Percentiles rank a stretch among this genome's conserved stretches.
These are phyloP conservation scores for Avena sativa DNA, from an alignment of 176 grass and related monocot genomes.

Conservation along the genomic window DNA sequence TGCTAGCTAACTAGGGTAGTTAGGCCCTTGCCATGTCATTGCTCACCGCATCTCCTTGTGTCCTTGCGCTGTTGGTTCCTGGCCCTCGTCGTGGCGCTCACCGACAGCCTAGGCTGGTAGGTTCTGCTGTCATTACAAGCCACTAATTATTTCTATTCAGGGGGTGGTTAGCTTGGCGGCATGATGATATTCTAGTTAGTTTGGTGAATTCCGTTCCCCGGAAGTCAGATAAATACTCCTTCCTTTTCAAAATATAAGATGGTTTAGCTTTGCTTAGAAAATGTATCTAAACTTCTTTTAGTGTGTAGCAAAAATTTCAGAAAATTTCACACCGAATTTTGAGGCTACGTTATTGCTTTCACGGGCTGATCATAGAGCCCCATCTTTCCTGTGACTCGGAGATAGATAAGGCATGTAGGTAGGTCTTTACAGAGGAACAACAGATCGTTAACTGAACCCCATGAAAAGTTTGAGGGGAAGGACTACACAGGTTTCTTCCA, in stretches of 20 bases:
- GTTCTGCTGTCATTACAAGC: background rate
- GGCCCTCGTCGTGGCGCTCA: slow-evolving; percentile 31
- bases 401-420: slow-evolving; percentile 17
- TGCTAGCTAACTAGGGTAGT: background rate
- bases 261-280: too few relatives aligned
- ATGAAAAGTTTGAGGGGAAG: slow-evolving; percentile 5
- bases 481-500: background rate
- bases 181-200: background rate
- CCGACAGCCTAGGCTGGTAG: slow-evolving; percentile 39
- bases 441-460: background rate
- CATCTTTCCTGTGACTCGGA: background rate
- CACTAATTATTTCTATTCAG: background rate
- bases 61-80: slow-evolving; percentile 28
- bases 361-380: background rate
- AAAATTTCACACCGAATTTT: background rate
- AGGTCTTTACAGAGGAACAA: slow-evolving; percentile 8
- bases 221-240: too few relatives aligned
- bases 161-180: background rate
- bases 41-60: slow-evolving; percentile 10
- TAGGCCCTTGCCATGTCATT: slow-evolving; percentile 22
- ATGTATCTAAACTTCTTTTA: too few relatives aligned
- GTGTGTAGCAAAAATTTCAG: background rate
- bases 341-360: slow-evolving; percentile 16
- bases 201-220: background rate
- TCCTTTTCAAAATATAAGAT: too few relatives aligned